Conservation (phyloP, 139 green algal species). For the Microglena sp. region DNA sequence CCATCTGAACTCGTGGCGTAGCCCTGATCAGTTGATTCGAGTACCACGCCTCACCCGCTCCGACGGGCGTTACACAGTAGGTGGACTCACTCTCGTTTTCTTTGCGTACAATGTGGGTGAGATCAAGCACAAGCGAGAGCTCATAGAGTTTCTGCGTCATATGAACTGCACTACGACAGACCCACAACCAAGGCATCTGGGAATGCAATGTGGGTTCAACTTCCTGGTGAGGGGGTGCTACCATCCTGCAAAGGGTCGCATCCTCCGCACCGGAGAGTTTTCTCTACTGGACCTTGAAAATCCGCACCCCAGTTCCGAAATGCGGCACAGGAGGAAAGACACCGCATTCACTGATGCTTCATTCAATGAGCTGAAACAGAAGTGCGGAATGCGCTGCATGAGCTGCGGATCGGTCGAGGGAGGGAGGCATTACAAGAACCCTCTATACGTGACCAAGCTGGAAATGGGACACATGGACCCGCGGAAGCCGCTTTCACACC, state of each 20-base stretch:
- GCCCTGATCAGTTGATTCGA: neutral
- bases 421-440: slow-evolving; percentile 1
- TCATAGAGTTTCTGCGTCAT: neutral
- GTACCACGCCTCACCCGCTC: neutral
- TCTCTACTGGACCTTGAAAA: neutral
- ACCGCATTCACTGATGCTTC: neutral
- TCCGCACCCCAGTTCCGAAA: neutral
- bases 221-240: slow-evolving; percentile 1
- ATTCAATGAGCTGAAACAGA: neutral
- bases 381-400: neutral
- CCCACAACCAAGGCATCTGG: slow-evolving; percentile 6
- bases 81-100: slow-evolving; percentile 6
- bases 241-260: neutral
- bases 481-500: neutral
- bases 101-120: neutral
- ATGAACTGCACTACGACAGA: neutral
- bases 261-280: slow-evolving; percentile 3
- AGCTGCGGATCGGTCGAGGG: slow-evolving; percentile 9
- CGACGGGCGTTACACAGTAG: neutral
- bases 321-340: too few species aligned
- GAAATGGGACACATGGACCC: slow-evolving; percentile 4
- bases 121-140: slow-evolving; percentile 4
- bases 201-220: neutral
- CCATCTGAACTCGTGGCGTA: neutral
- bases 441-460: neutral